phyloP scores from a whole-genome alignment of 1,284 basidiomycete species.

The Peniophora sp. region DNA sequence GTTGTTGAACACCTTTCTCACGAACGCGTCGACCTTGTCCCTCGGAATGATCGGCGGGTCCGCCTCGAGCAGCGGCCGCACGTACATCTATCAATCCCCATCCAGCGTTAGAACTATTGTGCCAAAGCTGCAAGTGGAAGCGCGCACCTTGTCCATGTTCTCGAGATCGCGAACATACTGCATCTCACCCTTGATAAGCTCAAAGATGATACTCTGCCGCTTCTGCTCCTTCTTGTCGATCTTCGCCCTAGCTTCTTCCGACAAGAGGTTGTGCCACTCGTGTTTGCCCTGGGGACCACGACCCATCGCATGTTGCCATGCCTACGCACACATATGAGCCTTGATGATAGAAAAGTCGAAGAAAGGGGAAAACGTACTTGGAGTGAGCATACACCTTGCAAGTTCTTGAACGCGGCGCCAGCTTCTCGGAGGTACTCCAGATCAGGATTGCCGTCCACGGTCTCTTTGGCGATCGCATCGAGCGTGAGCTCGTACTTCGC shows the following conservation, averaged over 20 bases:
- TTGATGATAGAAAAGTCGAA: too few species aligned
- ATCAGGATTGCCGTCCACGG: slow-evolving; percentile 72
- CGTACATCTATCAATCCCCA: slow-evolving; percentile 49
- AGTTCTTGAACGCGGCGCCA: slow-evolving; percentile 66
- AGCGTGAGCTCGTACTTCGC: slow-evolving; percentile 86
- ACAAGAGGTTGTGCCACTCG: slow-evolving; percentile 86
- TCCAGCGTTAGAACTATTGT: background rate
- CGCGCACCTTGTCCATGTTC: slow-evolving; percentile 69
- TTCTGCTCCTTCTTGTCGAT: slow-evolving; percentile 76
- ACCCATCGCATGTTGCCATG: slow-evolving; percentile 83
- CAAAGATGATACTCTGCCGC: slow-evolving; percentile 89
- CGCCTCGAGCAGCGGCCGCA: slow-evolving; percentile 66
- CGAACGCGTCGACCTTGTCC: slow-evolving; percentile 70
- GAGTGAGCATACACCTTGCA: slow-evolving; percentile 72
- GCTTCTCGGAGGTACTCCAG: slow-evolving; percentile 72
- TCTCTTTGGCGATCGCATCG: slow-evolving; percentile 80
- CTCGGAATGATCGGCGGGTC: slow-evolving; percentile 73
- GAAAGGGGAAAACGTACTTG: too few species aligned
- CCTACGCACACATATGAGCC: slow-evolving; percentile 34
- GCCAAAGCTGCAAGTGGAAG: background rate
- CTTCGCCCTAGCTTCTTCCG: slow-evolving; percentile 51
- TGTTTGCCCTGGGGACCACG: slow-evolving; percentile 66
- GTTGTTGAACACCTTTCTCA: slow-evolving; percentile 91
- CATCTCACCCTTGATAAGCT: slow-evolving; percentile 95
- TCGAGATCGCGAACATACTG: slow-evolving; percentile 91